A percentile compares a stretch with the other conserved stretches of the same genome.
phyloP scores from a whole-genome alignment of 1,139 yeast species.

The Debaryomyces coudertii region DNA sequence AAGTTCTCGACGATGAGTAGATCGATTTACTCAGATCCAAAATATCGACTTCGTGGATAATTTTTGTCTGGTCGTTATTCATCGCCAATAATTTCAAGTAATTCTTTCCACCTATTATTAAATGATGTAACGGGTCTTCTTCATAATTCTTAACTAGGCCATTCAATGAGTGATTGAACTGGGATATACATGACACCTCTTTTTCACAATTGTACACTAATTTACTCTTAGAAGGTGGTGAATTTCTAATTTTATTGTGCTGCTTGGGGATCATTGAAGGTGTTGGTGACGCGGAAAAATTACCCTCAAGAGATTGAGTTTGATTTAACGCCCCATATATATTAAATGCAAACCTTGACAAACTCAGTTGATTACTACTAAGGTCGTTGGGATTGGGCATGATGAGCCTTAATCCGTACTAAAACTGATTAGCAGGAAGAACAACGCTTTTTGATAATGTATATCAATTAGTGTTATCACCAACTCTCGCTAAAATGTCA shows the following conservation, averaged over 20 bases:
- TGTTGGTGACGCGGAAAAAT: conserved; percentile 23
- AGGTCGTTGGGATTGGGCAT: conserved; percentile 12
- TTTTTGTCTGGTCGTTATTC: conserved; percentile 40
- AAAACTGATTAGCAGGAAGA: not conserved
- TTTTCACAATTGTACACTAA: conserved; percentile 31
- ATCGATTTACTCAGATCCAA: conserved; percentile 50
- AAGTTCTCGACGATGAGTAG: conserved; percentile 43
- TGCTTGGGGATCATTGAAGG: conserved; percentile 18
- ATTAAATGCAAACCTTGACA: conserved; percentile 40
- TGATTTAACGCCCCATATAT: conserved; percentile 34
- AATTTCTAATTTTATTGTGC: conserved; percentile 13
- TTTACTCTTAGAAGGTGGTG: conserved; percentile 16
- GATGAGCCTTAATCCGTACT: not conserved
- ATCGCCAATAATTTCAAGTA: conserved; percentile 53
- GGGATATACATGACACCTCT: conserved; percentile 33
- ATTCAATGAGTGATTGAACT: conserved; percentile 23
- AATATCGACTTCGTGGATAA: conserved; percentile 45
- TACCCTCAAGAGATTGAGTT: conserved; percentile 19
- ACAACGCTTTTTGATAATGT: conserved; percentile 1
- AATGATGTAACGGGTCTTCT: conserved; percentile 35
- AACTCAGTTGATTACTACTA: conserved; percentile 23
- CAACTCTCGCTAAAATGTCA: conserved; percentile 1
- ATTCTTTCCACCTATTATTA: conserved; percentile 64
- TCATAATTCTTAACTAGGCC: conserved; percentile 12
- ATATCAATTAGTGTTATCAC: conserved; percentile 6